Conservation (phyloP, 2,329 filamentous ascomycete genomes). For the Exophiala calicioides region DNA sequence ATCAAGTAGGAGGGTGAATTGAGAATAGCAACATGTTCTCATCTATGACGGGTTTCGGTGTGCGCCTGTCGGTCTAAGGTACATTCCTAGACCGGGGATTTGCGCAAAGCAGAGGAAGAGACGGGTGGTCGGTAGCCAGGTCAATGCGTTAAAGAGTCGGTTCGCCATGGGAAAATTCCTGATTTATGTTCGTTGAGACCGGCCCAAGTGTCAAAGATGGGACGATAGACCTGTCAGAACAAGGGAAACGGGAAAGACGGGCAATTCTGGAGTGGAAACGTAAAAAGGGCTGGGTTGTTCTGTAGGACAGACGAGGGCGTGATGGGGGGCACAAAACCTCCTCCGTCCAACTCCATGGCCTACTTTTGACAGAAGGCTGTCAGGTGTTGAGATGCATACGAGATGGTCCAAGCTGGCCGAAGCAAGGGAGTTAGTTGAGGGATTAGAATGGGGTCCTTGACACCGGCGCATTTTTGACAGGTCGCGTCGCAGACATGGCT, state of each 20-base stretch:
- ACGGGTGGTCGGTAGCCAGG: slow-evolving; percentile 1
- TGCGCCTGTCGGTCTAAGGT: too few species aligned
- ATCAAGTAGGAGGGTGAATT: too few species aligned
- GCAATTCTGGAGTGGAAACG: too few species aligned
- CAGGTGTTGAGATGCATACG: slow-evolving; percentile 8
- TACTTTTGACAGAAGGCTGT: slow-evolving; percentile 7
- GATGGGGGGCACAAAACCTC: too few species aligned
- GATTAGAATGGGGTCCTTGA: slow-evolving; percentile 4
- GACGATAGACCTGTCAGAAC: slow-evolving; percentile 1
- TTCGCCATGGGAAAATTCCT: slow-evolving; percentile 15
- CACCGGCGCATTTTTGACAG: slow-evolving; percentile 17
- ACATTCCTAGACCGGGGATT: too few species aligned
- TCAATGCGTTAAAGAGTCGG: slow-evolving; percentile 6
- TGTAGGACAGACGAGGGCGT: too few species aligned
- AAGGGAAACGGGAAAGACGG: too few species aligned
- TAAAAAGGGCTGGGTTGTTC: too few species aligned
- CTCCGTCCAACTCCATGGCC: slow-evolving; percentile 7
- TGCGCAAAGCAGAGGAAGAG: background rate
- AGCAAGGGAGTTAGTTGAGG: slow-evolving; percentile 9
- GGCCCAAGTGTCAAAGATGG: slow-evolving; percentile 1
- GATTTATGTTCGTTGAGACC: slow-evolving; percentile 10
- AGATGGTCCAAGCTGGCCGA: slow-evolving; percentile 5
- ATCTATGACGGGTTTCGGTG: too few species aligned
- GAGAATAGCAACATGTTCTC: too few species aligned
- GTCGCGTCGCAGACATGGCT: slow-evolving; percentile 1